Evolutionary conservation across 192 early-diverging fungal species (phyloP), one percentile per base, ranked within the genome.

Genomic region (Pilaira anomala): DNA sequence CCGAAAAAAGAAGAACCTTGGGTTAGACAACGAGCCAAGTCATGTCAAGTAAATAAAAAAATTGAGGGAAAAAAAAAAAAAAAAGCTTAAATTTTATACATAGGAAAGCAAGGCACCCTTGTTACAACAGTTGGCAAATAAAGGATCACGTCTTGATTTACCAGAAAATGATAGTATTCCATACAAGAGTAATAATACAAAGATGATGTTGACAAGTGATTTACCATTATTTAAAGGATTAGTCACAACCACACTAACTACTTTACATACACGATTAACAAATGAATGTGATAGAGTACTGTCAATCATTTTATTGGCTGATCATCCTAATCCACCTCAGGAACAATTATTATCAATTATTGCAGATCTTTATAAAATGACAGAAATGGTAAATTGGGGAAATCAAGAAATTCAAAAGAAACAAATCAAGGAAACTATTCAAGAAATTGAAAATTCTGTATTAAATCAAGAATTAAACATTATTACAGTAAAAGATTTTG

Each of bases 231-330:
- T 21, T 50, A 55, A 48, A 45, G 64, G 56, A 9, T 60, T 76
- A 59, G 65, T 76, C 3, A 67, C 74, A 18, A 59, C 64, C 14
- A 70, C 69, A 3, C 33, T 76, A 3, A 76, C 74, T 13, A 63
- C 65, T 12, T 29, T 76, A 24, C 74, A 68, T 25, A 76, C 50
- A 13, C 63, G 60, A 50, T 52, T 76, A 1, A 33, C 63, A 2
- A 54, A 56, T 28, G 65, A 66, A 22, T 70, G 68, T 39, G 74
- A 71, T 24, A 52, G 50, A 40, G 30, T 53, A 22, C 22, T 71
- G 13, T 56, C 65, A 0, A 48, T 65, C 0, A 19, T 70, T 11
- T 48, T 62, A 22, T 48, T 48, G 51, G 36, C 39, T 26, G 19
- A 39, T 39, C 46, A 45, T 18, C 24, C 11, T 4, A 30, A 28